Conservation (phyloP, 2,329 filamentous ascomycete genomes). For the Xylaria hypoxylon region DNA sequence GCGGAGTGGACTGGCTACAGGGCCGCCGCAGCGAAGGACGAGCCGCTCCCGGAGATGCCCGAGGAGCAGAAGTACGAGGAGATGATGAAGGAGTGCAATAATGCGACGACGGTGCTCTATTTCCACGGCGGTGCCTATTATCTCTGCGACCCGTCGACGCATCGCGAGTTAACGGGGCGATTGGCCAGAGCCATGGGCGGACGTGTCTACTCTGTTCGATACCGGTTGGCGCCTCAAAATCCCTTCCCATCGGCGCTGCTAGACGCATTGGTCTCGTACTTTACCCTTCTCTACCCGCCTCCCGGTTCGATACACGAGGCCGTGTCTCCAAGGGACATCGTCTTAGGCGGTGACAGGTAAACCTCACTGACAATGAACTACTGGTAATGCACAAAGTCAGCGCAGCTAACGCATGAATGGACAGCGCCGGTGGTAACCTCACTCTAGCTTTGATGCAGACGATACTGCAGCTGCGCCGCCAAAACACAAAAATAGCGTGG, state of each 20-base stretch:
- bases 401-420: conserved; percentile 8
- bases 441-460: conserved; percentile 74
- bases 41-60: conserved; percentile 65
- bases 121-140: conserved; percentile 83
- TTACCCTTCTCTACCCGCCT: conserved; percentile 78
- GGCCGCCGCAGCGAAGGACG: conserved; percentile 61
- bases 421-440: conserved; percentile 78
- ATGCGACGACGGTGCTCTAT: conserved; percentile 74
- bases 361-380: not conserved
- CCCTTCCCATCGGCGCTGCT: conserved; percentile 80
- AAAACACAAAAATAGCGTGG: conserved; percentile 65
- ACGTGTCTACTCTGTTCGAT: conserved; percentile 77
- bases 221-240: conserved; percentile 78
- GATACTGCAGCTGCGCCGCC: conserved; percentile 70
- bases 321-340: conserved; percentile 73
- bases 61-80: conserved; percentile 73
- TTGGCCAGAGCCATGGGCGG: conserved; percentile 76
- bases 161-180: conserved; percentile 68
- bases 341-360: conserved; percentile 77
- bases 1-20: conserved; percentile 83
- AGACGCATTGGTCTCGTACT: conserved; percentile 78
- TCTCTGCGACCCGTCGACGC: conserved; percentile 75
- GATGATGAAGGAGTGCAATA: conserved; percentile 75
- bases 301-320: conserved; percentile 73
- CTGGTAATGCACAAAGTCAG: not conserved